A percentile compares a stretch with the other conserved stretches of the same genome.
Evolutionary conservation across 164 flowering plant genomes (phyloP).

Genomic region (Pachysandra terminalis): DNA sequence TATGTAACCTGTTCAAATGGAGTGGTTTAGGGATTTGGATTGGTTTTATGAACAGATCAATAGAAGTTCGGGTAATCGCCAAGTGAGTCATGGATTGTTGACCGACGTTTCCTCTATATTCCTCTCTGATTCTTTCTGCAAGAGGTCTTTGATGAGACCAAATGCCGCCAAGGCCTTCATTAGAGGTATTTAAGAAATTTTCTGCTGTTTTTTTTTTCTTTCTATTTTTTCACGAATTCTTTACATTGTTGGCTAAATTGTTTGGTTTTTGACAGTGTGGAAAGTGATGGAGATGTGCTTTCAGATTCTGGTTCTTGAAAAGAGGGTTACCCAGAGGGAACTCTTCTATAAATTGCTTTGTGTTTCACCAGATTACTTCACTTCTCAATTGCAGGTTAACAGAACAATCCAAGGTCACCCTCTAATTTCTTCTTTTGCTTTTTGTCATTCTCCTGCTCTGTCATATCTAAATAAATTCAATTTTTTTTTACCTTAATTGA

Average conservation of each 20-base stretch:
- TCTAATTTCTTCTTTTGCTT: neutral
- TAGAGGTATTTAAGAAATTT: constrained; percentile 46
- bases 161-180: constrained; percentile 73
- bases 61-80: constrained; percentile 54
- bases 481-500: neutral
- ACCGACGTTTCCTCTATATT: constrained; percentile 59
- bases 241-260: constrained; percentile 1
- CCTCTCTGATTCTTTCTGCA: constrained; percentile 60
- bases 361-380: constrained; percentile 69
- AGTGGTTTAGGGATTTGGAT: neutral
- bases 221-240: neutral
- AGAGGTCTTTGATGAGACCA: constrained; percentile 62
- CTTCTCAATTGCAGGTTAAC: constrained; percentile 73
- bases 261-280: constrained; percentile 56
- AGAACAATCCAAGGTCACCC: constrained; percentile 75
- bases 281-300: constrained; percentile 89
- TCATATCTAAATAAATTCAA: neutral
- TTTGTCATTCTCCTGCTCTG: constrained; percentile 1
- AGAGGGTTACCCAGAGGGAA: constrained; percentile 88
- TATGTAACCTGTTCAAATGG: neutral
- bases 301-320: constrained; percentile 60
- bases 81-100: constrained; percentile 52
- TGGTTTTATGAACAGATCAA: constrained; percentile 38
- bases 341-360: constrained; percentile 86
- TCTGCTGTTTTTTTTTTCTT: neutral